These are phyloP conservation scores for Taiozyma sp. DNA, from an alignment of 1,139 yeast species.

Conservation along the genomic window DNA sequence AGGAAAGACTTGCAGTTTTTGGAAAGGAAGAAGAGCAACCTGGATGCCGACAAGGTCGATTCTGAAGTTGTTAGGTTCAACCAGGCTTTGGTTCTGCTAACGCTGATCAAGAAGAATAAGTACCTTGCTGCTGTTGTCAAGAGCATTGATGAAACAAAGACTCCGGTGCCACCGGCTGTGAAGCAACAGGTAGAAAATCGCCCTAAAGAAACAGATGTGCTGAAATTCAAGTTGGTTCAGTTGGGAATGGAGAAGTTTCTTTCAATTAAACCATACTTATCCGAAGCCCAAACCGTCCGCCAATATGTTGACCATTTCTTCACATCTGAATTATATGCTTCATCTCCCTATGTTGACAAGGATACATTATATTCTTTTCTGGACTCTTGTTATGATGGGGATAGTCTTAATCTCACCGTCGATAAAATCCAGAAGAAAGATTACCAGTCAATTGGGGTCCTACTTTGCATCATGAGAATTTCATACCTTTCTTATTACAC, in stretches of 20 bases:
- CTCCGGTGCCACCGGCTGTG: not conserved
- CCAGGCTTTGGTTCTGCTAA: constrained; percentile 1
- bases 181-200: not conserved
- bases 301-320: constrained; percentile 1
- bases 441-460: constrained; percentile 4
- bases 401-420: not conserved
- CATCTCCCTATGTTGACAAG: constrained; percentile 2
- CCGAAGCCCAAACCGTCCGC: not conserved
- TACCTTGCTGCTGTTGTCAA: not conserved
- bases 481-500: constrained; percentile 3
- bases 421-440: not conserved
- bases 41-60: not conserved
- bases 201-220: not conserved
- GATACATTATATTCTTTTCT: not conserved
- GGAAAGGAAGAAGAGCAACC: constrained; percentile 1
- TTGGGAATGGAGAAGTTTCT: not conserved
- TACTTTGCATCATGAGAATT: constrained; percentile 4
- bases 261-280: not conserved
- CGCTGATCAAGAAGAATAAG: constrained; percentile 2
- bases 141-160: not conserved
- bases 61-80: constrained; percentile 1
- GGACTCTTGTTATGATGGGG: not conserved
- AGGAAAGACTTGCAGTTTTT: not conserved
- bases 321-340: constrained; percentile 5
- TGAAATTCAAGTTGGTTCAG: not conserved